phyloP scores from a whole-genome alignment of 2,329 filamentous ascomycete species.

The Diaporthe sp. region DNA sequence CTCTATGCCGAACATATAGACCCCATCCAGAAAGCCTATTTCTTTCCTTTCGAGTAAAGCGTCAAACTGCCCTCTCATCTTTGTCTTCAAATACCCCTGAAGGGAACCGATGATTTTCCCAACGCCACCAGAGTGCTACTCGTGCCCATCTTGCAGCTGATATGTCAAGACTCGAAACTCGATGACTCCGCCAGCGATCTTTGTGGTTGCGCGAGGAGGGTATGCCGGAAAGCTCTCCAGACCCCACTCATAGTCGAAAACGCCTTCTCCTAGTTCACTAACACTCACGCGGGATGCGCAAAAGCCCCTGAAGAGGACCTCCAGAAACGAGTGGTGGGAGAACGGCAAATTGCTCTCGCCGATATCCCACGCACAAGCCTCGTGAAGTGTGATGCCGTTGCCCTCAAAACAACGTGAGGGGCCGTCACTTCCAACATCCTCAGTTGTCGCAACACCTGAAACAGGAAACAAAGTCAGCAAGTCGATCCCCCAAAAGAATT shows the following conservation, averaged over 20 bases:
- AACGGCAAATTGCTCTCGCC: no score
- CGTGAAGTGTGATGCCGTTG: not conserved
- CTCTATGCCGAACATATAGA: not conserved
- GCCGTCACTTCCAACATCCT: not conserved
- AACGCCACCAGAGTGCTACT: not conserved
- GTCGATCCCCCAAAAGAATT: no score
- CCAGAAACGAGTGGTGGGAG: not conserved
- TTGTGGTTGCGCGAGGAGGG: not conserved
- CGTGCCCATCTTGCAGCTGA: not conserved
- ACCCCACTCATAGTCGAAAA: not conserved
- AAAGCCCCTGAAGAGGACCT: not conserved
- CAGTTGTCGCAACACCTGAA: no score
- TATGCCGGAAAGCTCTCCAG: not conserved
- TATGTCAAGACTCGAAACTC: not conserved
- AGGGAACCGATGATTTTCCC: not conserved
- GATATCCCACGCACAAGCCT: not conserved
- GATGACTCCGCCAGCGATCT: not conserved
- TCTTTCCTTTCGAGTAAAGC: not conserved
- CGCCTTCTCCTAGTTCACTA: not conserved
- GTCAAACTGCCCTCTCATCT: not conserved
- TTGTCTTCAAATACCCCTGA: not conserved
- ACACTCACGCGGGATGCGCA: not conserved
- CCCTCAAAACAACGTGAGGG: not conserved
- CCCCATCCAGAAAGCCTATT: not conserved
- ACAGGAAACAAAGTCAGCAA: no score